Evolutionary conservation across 2,329 filamentous ascomycete genomes (phyloP).

Genomic region (Calcarisporium arbuscula): DNA sequence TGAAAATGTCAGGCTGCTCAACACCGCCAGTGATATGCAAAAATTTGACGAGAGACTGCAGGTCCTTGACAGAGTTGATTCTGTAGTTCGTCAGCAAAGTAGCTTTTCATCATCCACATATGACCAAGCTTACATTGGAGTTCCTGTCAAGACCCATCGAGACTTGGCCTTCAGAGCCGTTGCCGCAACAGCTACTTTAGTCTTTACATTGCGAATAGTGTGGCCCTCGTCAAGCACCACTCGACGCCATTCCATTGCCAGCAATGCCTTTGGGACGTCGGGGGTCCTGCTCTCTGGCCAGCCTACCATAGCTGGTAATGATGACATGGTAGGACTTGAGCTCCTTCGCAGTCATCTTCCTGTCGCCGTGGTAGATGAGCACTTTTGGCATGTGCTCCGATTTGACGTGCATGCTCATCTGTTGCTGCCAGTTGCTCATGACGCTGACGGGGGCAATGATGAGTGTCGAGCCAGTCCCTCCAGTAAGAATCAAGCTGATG

Average conservation of each 20-base stretch:
- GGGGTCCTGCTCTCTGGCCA: slow-evolving; percentile 58
- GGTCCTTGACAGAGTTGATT: slow-evolving; percentile 73
- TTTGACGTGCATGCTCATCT: slow-evolving; percentile 67
- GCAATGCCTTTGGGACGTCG: too few relatives aligned
- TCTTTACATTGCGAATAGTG: slow-evolving; percentile 68
- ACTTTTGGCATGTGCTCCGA: slow-evolving; percentile 57
- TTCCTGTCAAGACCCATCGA: slow-evolving; percentile 74
- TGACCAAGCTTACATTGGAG: slow-evolving; percentile 58
- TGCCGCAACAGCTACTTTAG: slow-evolving; percentile 65
- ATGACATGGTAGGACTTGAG: slow-evolving; percentile 67
- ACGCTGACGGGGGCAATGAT: slow-evolving; percentile 79
- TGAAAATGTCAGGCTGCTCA: slow-evolving; percentile 67
- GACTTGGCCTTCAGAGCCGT: slow-evolving; percentile 61
- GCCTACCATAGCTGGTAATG: slow-evolving; percentile 76
- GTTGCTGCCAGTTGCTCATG: slow-evolving; percentile 85
- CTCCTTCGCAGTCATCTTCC: slow-evolving; percentile 48
- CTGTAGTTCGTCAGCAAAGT: slow-evolving; percentile 26
- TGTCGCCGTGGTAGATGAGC: slow-evolving; percentile 67
- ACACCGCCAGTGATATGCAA: slow-evolving; percentile 70
- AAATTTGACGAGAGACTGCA: slow-evolving; percentile 75
- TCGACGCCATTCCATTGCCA: slow-evolving; percentile 72
- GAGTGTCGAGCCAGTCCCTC: slow-evolving; percentile 57
- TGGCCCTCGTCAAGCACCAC: slow-evolving; percentile 82
- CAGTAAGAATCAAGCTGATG: slow-evolving; percentile 67
- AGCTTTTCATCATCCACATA: background rate